These are phyloP conservation scores for Leccinum fuscescens DNA, from an alignment of 1,284 basidiomycete genomes.

Conservation along the genomic window DNA sequence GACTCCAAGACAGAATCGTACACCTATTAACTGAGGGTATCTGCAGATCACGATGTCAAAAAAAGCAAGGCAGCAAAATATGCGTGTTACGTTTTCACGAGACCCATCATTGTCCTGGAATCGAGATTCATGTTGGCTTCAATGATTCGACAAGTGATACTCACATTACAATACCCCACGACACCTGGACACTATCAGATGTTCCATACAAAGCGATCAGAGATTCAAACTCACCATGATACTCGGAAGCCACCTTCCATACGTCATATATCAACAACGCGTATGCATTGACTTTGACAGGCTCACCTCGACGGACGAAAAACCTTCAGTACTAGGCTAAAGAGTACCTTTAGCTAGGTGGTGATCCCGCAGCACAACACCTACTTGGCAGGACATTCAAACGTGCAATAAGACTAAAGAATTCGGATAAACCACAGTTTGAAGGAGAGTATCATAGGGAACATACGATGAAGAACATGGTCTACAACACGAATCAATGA, in stretches of 20 bases:
- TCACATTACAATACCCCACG: slow-evolving; percentile 51
- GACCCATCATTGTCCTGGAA: slow-evolving; percentile 62
- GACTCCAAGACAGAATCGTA: slow-evolving; percentile 59
- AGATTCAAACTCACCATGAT: slow-evolving; percentile 39
- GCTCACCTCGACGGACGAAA: slow-evolving; percentile 50
- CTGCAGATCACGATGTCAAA: slow-evolving; percentile 29
- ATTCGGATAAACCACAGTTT: background rate
- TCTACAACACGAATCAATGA: slow-evolving; percentile 37
- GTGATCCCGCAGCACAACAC: background rate
- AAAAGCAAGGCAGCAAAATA: background rate
- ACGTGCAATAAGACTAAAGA: slow-evolving; percentile 22
- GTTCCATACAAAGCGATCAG: background rate
- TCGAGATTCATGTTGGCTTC: background rate
- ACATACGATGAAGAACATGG: slow-evolving; percentile 69
- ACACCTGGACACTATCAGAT: slow-evolving; percentile 33
- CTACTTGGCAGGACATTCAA: slow-evolving; percentile 36
- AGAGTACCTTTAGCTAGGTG: background rate
- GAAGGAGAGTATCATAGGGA: background rate
- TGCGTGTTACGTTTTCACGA: slow-evolving; percentile 54
- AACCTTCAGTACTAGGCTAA: slow-evolving; percentile 48
- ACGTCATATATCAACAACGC: slow-evolving; percentile 8
- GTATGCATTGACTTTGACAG: background rate
- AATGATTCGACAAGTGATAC: slow-evolving; percentile 10
- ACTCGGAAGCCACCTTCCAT: slow-evolving; percentile 37
- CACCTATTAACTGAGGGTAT: slow-evolving; percentile 60